Percentiles rank a stretch among this genome's conserved stretches.
These are phyloP conservation scores for Chlorella sp. DNA, from an alignment of 139 green algal species.

Conservation along the genomic window DNA sequence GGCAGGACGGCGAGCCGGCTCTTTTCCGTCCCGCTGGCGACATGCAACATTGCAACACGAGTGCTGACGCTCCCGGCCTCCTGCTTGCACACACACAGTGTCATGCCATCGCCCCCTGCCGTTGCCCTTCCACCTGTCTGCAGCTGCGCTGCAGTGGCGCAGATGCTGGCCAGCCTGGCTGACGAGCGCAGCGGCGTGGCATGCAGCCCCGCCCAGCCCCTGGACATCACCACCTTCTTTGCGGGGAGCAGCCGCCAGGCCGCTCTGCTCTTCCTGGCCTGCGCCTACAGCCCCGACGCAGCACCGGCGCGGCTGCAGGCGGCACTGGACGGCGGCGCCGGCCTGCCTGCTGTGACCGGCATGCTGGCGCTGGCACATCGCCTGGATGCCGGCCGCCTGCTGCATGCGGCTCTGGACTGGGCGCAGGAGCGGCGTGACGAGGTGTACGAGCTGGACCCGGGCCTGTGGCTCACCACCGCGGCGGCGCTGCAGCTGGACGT, in stretches of 20 bases:
- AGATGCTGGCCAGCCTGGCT: conserved; percentile 8
- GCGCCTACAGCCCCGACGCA: neutral
- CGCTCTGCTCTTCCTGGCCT: conserved; percentile 8
- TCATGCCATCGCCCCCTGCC: too few species aligned
- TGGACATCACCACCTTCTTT: neutral
- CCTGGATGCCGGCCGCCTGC: neutral
- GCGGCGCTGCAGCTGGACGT: neutral
- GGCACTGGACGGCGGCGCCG: neutral
- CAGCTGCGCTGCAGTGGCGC: neutral
- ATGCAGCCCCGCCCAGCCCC: neutral
- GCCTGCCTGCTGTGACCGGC: neutral
- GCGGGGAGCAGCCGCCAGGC: neutral
- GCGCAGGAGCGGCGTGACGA: neutral
- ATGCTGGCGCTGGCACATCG: conserved; percentile 7
- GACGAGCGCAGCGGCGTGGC: neutral
- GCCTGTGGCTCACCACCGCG: neutral
- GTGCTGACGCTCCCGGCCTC: too few species aligned
- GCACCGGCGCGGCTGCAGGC: neutral
- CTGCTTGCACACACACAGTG: too few species aligned
- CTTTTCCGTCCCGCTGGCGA: too few species aligned
- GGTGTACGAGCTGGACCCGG: neutral
- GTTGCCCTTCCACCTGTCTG: too few species aligned
- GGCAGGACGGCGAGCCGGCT: too few species aligned
- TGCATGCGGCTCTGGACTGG: neutral
- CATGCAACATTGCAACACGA: too few species aligned